Evolutionary conservation across 2,329 filamentous ascomycete species (phyloP).

Genomic region (Thyridium curvatum): DNA sequence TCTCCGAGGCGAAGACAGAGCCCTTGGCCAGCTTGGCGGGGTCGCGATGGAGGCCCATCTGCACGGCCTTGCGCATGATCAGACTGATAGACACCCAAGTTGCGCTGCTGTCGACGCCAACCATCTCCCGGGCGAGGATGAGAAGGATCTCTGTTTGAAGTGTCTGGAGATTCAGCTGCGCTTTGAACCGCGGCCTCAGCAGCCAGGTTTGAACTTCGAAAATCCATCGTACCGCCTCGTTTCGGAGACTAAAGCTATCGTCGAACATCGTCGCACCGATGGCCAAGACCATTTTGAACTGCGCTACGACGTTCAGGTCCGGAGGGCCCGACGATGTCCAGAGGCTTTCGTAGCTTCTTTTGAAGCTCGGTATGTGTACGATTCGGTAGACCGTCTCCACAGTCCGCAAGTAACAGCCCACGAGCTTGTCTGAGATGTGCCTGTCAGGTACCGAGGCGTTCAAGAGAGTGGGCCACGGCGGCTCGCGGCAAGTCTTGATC

Average conservation of each 20-base stretch:
- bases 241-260: conserved; percentile 33
- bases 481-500: conserved; percentile 41
- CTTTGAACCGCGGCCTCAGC: conserved; percentile 41
- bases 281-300: conserved; percentile 46
- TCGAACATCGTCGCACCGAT: conserved; percentile 43
- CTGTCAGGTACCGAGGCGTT: conserved; percentile 30
- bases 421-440: conserved; percentile 40
- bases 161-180: conserved; percentile 37
- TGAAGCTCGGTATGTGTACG: conserved; percentile 51
- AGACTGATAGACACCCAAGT: conserved; percentile 38
- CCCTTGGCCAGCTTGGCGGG: conserved; percentile 29
- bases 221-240: conserved; percentile 40
- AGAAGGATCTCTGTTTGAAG: conserved; percentile 49
- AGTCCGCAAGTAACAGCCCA: conserved; percentile 47
- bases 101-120: conserved; percentile 34
- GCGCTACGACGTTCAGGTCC: conserved; percentile 38
- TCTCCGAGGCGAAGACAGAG: conserved; percentile 30
- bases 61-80: conserved; percentile 37
- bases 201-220: conserved; percentile 47
- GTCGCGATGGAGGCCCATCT: conserved; percentile 45
- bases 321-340: conserved; percentile 35
- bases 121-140: conserved; percentile 38
- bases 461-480: conserved; percentile 15
- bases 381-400: conserved; percentile 52
- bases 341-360: conserved; percentile 43